Conservation (phyloP, 192 early-diverging fungal species). For the Allomyces arbusculus region DNA sequence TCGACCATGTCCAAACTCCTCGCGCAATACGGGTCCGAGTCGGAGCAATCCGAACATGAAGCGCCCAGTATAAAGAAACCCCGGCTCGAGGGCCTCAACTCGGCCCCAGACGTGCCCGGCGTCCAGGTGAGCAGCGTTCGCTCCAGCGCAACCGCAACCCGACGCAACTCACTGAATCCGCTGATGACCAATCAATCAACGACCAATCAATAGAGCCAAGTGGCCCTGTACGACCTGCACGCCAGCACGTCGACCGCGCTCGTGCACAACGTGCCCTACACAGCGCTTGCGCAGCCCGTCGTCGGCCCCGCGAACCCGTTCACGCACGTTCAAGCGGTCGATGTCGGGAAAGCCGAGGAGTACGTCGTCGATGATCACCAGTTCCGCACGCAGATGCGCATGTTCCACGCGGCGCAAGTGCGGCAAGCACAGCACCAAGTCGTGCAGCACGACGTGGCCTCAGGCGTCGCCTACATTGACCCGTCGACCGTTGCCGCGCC, state of each 20-base stretch:
- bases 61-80: too few relatives aligned
- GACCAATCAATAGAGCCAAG: neutral
- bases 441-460: neutral
- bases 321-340: neutral
- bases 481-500: conserved; percentile 3
- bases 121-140: neutral
- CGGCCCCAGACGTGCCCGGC: neutral
- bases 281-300: neutral
- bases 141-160: too few relatives aligned
- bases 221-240: neutral
- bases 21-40: neutral
- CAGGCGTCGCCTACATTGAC: neutral
- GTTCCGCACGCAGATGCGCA: neutral
- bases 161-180: too few relatives aligned
- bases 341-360: neutral
- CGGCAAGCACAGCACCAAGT: neutral
- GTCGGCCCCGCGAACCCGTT: neutral
- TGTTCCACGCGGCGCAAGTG: neutral
- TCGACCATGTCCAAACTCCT: neutral
- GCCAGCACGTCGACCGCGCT: neutral
- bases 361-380: neutral
- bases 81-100: neutral
- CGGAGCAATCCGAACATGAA: neutral
- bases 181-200: too few relatives aligned
- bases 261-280: neutral